Percentiles rank a stretch among this genome's conserved stretches.
These are phyloP conservation scores for Pelargonium fulgidum DNA, from an alignment of 441 rosid genomes.

Conservation along the genomic window DNA sequence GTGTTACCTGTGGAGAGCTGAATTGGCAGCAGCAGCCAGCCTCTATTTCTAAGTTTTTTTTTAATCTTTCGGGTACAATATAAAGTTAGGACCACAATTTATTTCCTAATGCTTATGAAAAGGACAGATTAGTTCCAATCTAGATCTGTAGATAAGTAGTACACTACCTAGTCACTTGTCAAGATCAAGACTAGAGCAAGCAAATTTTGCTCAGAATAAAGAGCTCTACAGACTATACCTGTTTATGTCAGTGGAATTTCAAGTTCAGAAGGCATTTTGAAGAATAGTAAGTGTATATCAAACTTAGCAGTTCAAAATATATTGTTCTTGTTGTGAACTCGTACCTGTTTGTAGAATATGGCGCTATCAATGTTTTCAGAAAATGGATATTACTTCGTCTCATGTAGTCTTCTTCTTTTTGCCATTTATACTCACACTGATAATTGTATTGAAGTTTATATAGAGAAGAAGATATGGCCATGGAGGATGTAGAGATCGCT, in stretches of 20 bases:
- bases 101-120: not conserved
- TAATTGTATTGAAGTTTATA: constrained; percentile 7
- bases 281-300: constrained; percentile 7
- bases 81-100: not conserved
- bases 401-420: constrained; percentile 16
- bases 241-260: constrained; percentile 3
- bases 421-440: constrained; percentile 15
- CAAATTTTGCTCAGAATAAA: not conserved
- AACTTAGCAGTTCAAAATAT: constrained; percentile 5
- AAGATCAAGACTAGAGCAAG: constrained; percentile 4
- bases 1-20: too few species aligned
- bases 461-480: constrained; percentile 30
- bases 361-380: not conserved
- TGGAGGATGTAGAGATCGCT: constrained; percentile 30
- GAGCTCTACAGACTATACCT: not conserved
- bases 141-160: not conserved
- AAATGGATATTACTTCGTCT: not conserved
- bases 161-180: constrained; percentile 4
- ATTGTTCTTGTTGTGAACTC: not conserved
- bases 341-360: constrained; percentile 1
- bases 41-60: not conserved
- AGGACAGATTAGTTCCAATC: not conserved
- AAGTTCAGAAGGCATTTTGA: constrained; percentile 1
- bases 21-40: too few species aligned
- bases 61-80: not conserved